Conservation (phyloP, 2,329 filamentous ascomycete species). For the Aspergillus phoenicis region DNA sequence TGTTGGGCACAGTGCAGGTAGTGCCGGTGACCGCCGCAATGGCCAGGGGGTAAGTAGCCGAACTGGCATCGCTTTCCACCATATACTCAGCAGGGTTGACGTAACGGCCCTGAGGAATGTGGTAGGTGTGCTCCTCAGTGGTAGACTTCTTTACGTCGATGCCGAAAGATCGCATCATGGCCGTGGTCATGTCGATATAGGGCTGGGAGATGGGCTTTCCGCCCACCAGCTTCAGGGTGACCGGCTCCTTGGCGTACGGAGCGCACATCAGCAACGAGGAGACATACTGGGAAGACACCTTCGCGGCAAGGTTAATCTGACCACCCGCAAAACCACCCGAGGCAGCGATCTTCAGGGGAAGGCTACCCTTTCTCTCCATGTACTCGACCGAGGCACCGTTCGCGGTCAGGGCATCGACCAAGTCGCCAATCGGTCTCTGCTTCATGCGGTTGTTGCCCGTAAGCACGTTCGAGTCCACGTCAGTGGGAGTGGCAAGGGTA, state of each 20-base stretch:
- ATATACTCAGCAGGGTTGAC: slow-evolving; percentile 81
- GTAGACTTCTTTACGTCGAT: slow-evolving; percentile 75
- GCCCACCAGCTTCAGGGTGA: slow-evolving; percentile 87
- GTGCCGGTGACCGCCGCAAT: slow-evolving; percentile 95
- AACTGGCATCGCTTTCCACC: slow-evolving; percentile 96
- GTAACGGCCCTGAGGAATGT: slow-evolving; percentile 85
- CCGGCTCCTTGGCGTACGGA: slow-evolving; percentile 91
- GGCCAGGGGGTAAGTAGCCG: slow-evolving; percentile 91
- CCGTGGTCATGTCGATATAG: slow-evolving; percentile 98
- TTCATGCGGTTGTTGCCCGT: slow-evolving; percentile 98
- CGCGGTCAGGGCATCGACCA: slow-evolving; percentile 83
- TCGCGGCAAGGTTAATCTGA: slow-evolving; percentile 86
- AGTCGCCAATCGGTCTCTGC: slow-evolving; percentile 84
- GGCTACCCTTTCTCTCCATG: slow-evolving; percentile 76
- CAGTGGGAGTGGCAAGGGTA: slow-evolving; percentile 71
- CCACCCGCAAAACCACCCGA: slow-evolving; percentile 83
- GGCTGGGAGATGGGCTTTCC: slow-evolving; percentile 95
- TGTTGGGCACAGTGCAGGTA: slow-evolving; percentile 94
- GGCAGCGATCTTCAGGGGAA: slow-evolving; percentile 81
- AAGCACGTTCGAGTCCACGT: slow-evolving; percentile 70
- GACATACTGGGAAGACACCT: slow-evolving; percentile 98
- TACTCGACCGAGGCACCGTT: slow-evolving; percentile 91
- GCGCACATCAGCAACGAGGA: slow-evolving; percentile 96
- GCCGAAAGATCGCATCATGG: slow-evolving; percentile 95
- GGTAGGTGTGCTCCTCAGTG: slow-evolving; percentile 85